Conservation (phyloP, 2,329 filamentous ascomycete species). For the Microcyclosporella mali region DNA sequence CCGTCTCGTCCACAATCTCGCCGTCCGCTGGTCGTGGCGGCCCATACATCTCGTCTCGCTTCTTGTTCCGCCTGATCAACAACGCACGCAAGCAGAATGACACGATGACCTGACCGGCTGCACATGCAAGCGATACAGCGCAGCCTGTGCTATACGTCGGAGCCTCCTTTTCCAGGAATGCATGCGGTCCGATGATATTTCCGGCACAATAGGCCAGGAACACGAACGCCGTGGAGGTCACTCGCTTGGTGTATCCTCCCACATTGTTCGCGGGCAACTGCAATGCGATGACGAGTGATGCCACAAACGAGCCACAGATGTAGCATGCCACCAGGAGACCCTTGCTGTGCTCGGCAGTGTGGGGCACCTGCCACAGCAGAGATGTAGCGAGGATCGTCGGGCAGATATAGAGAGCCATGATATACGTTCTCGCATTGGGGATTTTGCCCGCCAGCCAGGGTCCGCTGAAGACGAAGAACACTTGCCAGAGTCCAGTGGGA, state of each 20-base stretch:
- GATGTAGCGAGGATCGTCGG: conserved; percentile 47
- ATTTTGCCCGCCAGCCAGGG: conserved; percentile 48
- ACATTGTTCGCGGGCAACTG: conserved; percentile 48
- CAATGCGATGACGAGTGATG: conserved; percentile 48
- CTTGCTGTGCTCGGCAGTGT: conserved; percentile 33
- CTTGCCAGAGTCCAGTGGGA: conserved; percentile 49
- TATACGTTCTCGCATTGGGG: conserved; percentile 45
- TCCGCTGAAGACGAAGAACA: conserved; percentile 49
- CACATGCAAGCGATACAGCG: conserved; percentile 45
- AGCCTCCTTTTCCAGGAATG: conserved; percentile 41
- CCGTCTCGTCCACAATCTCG: conserved; percentile 33
- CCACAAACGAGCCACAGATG: conserved; percentile 45
- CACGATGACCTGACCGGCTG: conserved; percentile 38
- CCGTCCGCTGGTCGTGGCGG: conserved; percentile 16
- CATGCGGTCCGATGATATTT: conserved; percentile 45
- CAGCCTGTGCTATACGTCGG: conserved; percentile 49
- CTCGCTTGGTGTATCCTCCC: conserved; percentile 45
- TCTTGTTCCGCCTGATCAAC: conserved; percentile 36
- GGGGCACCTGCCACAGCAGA: conserved; percentile 47
- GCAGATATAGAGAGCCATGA: conserved; percentile 49
- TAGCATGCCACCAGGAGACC: conserved; percentile 51
- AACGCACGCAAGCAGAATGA: conserved; percentile 33
- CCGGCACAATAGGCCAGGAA: conserved; percentile 42
- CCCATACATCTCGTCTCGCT: conserved; percentile 30
- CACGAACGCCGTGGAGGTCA: conserved; percentile 42